Evolutionary conservation across 1,139 yeast genomes (phyloP), one percentile per base, ranked within the genome.

Genomic region (Suhomyces terraborum): DNA sequence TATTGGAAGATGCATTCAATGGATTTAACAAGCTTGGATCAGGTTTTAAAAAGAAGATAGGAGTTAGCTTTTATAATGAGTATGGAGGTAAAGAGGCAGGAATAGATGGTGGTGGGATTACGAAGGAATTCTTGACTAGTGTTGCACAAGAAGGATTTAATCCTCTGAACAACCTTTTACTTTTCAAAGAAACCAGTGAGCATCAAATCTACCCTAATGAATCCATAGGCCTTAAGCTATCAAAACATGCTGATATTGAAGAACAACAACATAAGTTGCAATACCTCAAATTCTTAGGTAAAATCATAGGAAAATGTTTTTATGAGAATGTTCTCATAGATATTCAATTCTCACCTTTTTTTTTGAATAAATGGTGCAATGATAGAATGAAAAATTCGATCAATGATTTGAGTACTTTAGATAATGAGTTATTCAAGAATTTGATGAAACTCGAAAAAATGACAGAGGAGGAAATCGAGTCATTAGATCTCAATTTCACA

Each of bases 51-150:
- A 59, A 75, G 18, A 73, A 70, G 26, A 62, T 91, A 12, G 69
- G 77, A 2, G 89, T 93, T 3, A 73, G 76, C 6, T 89, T 93
- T 54, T 69, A 67, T 37, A 86, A 87, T 55, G 79, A 83, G 45
- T 78, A 83, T 61, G 96, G 95, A 1, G 79, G 77, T 20, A 77
- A 70, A 32, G 95, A 86, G 54, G 93, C 86, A 1, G 98, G 98
- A 1, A 84, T 93, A 40, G 98, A 93, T 62, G 98, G 98, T 4
- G 98, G 98, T 8, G 98, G 98, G 2, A 70, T 93, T 17, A 91
- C 98, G 0, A 91, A 93, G 59, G 98, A 93, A 55, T 83, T 93
- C 51, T 66, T 93, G 41, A 88, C 93, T 2, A 71, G 84, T 36
- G 82, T 88, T 0, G 79, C 84, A 1, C 68, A 68, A 8, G 88